Conservation (phyloP, 1,139 yeast species). For the Candida smagusa region DNA sequence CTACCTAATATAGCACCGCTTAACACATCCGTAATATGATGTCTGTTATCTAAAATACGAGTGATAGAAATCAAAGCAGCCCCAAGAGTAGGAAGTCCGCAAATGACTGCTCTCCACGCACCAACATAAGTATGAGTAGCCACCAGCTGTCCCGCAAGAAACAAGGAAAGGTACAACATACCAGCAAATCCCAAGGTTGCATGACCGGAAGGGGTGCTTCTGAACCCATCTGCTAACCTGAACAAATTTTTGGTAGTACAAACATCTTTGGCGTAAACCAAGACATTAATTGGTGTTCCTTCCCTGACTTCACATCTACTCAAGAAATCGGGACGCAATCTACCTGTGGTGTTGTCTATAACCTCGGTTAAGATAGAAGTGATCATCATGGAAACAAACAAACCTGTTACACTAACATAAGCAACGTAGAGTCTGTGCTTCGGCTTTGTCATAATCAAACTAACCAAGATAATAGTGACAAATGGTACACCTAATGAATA, state of each 20-base stretch:
- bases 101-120: conserved; percentile 49
- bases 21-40: conserved; percentile 68
- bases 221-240: conserved; percentile 60
- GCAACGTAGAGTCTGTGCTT: conserved; percentile 36
- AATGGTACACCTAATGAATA: conserved; percentile 40
- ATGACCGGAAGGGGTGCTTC: conserved; percentile 81
- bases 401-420: conserved; percentile 39
- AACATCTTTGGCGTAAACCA: conserved; percentile 56
- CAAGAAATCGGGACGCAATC: conserved; percentile 76
- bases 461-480: conserved; percentile 19
- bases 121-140: conserved; percentile 40
- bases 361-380: conserved; percentile 48
- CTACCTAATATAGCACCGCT: conserved; percentile 58
- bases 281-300: conserved; percentile 42
- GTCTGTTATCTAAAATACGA: conserved; percentile 77
- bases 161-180: conserved; percentile 57
- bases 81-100: conserved; percentile 44
- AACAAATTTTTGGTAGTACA: conserved; percentile 52
- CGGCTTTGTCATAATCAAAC: conserved; percentile 30
- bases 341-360: conserved; percentile 68
- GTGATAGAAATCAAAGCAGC: conserved; percentile 66
- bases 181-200: conserved; percentile 67
- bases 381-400: conserved; percentile 34
- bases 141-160: conserved; percentile 61
- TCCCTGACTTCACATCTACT: conserved; percentile 63